Conservation (phyloP, 164 flowering plant species). For the Magnolia sinica region DNA sequence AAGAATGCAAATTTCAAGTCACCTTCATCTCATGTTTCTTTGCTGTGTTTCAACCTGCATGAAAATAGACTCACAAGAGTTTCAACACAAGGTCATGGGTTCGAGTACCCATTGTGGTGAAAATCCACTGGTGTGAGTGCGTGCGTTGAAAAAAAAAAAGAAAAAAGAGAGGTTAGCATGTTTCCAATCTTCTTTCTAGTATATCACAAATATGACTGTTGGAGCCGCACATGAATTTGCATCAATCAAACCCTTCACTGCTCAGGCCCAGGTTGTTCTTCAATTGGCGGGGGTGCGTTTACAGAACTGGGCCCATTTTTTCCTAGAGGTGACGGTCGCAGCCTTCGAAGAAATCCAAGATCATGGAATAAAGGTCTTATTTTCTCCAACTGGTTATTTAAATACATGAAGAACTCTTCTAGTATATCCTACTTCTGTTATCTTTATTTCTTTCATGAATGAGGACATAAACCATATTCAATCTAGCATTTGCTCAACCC, state of each 20-base stretch:
- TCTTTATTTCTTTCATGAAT: too few species aligned
- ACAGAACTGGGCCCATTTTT: constrained; percentile 98
- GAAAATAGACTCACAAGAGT: not conserved
- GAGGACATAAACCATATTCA: too few species aligned
- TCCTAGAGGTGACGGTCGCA: constrained; percentile 85
- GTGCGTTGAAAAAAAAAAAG: too few species aligned
- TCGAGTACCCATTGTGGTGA: too few species aligned
- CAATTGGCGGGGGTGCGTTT: constrained; percentile 94
- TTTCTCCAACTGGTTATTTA: too few species aligned
- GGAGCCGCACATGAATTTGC: not conserved
- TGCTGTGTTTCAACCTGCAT: not conserved
- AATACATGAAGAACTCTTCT: too few species aligned
- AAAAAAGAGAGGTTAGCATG: not conserved
- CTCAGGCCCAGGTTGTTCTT: constrained; percentile 97
- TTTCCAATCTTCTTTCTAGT: not conserved
- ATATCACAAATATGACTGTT: not conserved
- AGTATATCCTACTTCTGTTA: too few species aligned
- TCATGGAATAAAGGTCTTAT: constrained; percentile 89
- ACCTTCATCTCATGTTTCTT: not conserved
- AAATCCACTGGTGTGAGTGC: too few species aligned
- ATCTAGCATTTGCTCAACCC: too few species aligned
- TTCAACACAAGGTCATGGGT: too few species aligned
- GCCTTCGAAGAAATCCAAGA: constrained; percentile 59
- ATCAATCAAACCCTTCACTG: constrained; percentile 1
- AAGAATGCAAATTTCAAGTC: too few species aligned